Conservation (phyloP, 2,329 filamentous ascomycete genomes). For the Botrytis deweyae region DNA sequence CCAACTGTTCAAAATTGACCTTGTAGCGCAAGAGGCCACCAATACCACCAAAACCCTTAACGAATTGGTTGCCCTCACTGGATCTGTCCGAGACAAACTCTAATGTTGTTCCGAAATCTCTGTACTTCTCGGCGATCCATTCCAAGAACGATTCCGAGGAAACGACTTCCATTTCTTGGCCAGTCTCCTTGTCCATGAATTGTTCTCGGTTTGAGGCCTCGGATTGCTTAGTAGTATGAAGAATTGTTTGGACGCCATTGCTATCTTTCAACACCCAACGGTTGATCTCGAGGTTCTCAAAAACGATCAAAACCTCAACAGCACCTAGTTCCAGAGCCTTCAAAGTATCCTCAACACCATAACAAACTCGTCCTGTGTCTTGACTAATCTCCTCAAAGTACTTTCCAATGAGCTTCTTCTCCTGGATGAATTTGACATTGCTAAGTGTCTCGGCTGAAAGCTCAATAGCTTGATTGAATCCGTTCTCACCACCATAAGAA, state of each 20-base stretch:
- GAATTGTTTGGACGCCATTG: constrained; percentile 66
- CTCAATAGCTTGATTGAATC: constrained; percentile 99
- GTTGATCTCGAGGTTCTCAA: constrained; percentile 93
- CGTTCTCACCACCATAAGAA: constrained; percentile 97
- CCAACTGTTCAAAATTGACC: constrained; percentile 99
- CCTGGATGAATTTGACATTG: constrained; percentile 99
- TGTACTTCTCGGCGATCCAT: constrained; percentile 98
- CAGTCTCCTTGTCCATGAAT: constrained; percentile 94
- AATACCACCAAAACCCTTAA: constrained; percentile 98
- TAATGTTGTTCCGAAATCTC: constrained; percentile 91
- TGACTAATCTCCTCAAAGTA: constrained; percentile 99
- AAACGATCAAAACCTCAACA: constrained; percentile 91
- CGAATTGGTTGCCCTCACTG: constrained; percentile 98
- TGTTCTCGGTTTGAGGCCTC: constrained; percentile 72
- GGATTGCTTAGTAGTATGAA: constrained; percentile 87
- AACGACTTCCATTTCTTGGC: constrained; percentile 94
- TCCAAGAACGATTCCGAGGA: constrained; percentile 93
- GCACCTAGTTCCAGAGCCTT: constrained; percentile 96
- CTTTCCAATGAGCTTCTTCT: constrained; percentile 98
- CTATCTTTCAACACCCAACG: constrained; percentile 87
- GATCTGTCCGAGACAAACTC: constrained; percentile 98
- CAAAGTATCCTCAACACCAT: constrained; percentile 95
- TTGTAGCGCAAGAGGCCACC: constrained; percentile 97
- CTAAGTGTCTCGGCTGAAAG: constrained; percentile 90
- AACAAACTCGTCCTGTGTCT: constrained; percentile 95